phyloP scores from a whole-genome alignment of 352 stramenopile species.

The Phytophthora foliorum region DNA sequence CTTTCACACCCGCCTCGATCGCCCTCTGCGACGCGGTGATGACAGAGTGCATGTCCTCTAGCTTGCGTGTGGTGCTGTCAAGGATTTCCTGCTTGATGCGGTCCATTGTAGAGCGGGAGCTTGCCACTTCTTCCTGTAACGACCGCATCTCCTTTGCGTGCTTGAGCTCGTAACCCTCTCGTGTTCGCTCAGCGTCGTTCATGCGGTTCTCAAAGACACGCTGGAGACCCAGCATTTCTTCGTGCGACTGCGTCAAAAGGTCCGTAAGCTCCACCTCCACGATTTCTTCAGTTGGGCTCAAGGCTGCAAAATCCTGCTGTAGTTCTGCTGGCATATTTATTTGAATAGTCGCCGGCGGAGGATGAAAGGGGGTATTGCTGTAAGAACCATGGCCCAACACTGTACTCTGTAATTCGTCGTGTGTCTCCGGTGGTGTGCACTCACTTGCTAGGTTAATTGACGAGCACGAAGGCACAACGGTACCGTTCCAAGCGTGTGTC shows the following conservation, averaged over 20 bases:
- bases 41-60: conserved; percentile 36
- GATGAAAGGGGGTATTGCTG: not conserved
- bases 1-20: conserved; percentile 48
- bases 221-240: conserved; percentile 40
- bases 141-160: conserved; percentile 26
- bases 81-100: conserved; percentile 44
- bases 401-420: conserved; percentile 2
- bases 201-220: conserved; percentile 32
- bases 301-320: not conserved
- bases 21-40: conserved; percentile 36
- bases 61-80: conserved; percentile 27
- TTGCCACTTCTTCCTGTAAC: conserved; percentile 32
- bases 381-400: not conserved
- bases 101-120: conserved; percentile 33
- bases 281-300: conserved; percentile 35
- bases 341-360: conserved; percentile 21
- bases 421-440: conserved; percentile 1
- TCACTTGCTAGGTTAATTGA: not conserved
- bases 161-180: conserved; percentile 12
- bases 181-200: conserved; percentile 23
- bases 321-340: not conserved
- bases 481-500: not conserved
- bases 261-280: conserved; percentile 55
- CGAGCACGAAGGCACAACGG: not conserved
- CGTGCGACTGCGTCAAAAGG: conserved; percentile 43